Conservation (phyloP, 2,329 filamentous ascomycete genomes). For the Fusarium coicis region DNA sequence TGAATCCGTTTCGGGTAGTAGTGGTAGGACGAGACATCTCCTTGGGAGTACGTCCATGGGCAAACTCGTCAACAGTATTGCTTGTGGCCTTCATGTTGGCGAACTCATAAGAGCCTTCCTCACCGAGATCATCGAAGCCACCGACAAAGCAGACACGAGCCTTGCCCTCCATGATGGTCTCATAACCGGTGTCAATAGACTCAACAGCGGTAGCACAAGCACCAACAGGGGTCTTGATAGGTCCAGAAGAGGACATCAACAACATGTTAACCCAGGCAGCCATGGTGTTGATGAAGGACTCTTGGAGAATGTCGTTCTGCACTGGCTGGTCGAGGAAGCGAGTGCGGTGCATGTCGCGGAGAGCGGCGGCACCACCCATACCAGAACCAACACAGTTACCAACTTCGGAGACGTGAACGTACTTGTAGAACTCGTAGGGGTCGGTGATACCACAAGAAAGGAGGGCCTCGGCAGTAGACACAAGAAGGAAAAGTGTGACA, state of each 20-base stretch:
- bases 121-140: conserved; percentile 99
- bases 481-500: conserved; percentile 93
- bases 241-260: conserved; percentile 93
- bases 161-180: conserved; percentile 98
- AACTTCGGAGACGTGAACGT: conserved; percentile 96
- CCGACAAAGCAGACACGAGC: conserved; percentile 96
- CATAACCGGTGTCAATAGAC: conserved; percentile 96
- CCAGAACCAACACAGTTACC: conserved; percentile 99
- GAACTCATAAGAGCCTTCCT: conserved; percentile 99
- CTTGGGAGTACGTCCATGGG: conserved; percentile 90
- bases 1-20: conserved; percentile 96
- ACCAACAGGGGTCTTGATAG: conserved; percentile 98
- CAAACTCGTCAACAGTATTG: conserved; percentile 96
- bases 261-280: conserved; percentile 99
- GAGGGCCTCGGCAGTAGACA: conserved; percentile 91
- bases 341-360: conserved; percentile 98
- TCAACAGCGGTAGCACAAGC: conserved; percentile 98
- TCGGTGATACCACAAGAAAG: conserved; percentile 96
- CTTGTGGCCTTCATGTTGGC: conserved; percentile 99
- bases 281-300: conserved; percentile 99
- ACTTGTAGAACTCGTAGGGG: conserved; percentile 99
- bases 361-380: conserved; percentile 92
- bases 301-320: conserved; percentile 98
- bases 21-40: conserved; percentile 99
- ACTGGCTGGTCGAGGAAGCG: conserved; percentile 96